Evolutionary conservation across 345 rosid species (phyloP), one percentile per base, ranked within the genome.

Genomic region (Aurinia saxatilis): DNA sequence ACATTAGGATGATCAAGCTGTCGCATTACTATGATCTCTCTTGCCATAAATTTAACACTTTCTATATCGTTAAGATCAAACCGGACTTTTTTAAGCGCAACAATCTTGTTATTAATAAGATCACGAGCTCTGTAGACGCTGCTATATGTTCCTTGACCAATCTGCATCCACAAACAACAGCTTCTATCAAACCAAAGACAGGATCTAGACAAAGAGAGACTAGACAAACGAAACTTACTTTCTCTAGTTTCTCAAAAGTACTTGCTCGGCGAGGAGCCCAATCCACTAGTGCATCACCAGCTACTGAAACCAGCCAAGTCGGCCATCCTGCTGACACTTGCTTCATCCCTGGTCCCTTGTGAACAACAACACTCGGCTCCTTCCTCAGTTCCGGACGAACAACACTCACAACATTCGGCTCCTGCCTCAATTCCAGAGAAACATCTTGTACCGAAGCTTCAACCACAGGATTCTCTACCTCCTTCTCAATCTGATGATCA

Each of bases 111-210:
- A 15, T 74, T 56, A 65, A 75, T 18, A 40, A 84, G 68, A 73
- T 93, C 99, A 4, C 88, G 82, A 16, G 97, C 96, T 60, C 78
- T 84, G 76, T 87, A 93, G 36, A 93, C 99, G 36, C 77, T 87
- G 59, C 97, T 93, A 42, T 89, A 89, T 33, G 97, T 93, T 82
- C 96, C 99, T 78, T 87, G 90, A 4, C 99, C 99, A 81, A 93
- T 93, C 99, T 90, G 84, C 83, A 81, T 25, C 60, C 65, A 57
- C 2, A 11, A 13, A 34, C 23, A 45, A 17, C 16, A 55, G 0
- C 18, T 17, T 62, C 7, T 19, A 7, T n/a, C 3, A 15, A 56
- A 14, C 31, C n/a, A 41, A 49, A 18, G n/a, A 27, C 7, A 50
- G 11, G 27, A 40, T 14, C 7, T 38, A 0, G 7, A 44, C 13